Conservation (phyloP, 495 filamentous ascomycete species). For the Hypoxylon trugodes region DNA sequence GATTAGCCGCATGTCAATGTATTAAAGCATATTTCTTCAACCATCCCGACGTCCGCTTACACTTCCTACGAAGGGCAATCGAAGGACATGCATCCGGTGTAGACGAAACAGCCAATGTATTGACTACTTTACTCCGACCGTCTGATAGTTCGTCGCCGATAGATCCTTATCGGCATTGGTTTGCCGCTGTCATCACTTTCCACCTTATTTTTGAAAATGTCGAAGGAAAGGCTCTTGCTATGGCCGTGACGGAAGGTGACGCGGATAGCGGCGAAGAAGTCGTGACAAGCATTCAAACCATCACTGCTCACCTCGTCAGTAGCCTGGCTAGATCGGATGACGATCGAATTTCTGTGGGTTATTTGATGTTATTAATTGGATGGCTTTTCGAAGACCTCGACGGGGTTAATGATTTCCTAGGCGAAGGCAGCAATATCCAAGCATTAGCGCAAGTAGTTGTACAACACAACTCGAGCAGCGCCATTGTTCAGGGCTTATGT, state of each 20-base stretch:
- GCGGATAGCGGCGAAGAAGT: conserved; percentile 92
- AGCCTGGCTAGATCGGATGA: conserved; percentile 79
- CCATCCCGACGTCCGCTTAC: conserved; percentile 78
- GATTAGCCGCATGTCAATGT: conserved; percentile 85
- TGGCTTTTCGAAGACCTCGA: conserved; percentile 94
- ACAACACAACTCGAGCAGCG: conserved; percentile 68
- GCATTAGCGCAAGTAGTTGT: conserved; percentile 72
- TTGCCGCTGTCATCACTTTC: conserved; percentile 87
- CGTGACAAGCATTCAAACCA: conserved; percentile 88
- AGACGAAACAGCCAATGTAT: conserved; percentile 87
- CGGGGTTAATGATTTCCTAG: conserved; percentile 91
- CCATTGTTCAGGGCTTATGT: conserved; percentile 80
- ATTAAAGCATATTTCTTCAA: conserved; percentile 90
- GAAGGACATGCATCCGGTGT: conserved; percentile 81
- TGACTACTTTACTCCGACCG: conserved; percentile 78
- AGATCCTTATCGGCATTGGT: conserved; percentile 92
- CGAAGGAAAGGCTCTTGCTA: conserved; percentile 80
- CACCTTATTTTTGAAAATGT: conserved; percentile 87
- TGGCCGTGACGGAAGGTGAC: conserved; percentile 87
- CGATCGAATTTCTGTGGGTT: conserved; percentile 81
- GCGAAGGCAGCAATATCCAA: conserved; percentile 93
- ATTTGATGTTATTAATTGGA: conserved; percentile 89
- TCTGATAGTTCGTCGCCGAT: conserved; percentile 63
- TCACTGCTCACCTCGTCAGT: conserved; percentile 82
- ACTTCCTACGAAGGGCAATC: conserved; percentile 89